A percentile compares a stretch with the other conserved stretches of the same genome.
phyloP scores from a whole-genome alignment of 768 basidiomycete species.

The Suillus luteus region DNA sequence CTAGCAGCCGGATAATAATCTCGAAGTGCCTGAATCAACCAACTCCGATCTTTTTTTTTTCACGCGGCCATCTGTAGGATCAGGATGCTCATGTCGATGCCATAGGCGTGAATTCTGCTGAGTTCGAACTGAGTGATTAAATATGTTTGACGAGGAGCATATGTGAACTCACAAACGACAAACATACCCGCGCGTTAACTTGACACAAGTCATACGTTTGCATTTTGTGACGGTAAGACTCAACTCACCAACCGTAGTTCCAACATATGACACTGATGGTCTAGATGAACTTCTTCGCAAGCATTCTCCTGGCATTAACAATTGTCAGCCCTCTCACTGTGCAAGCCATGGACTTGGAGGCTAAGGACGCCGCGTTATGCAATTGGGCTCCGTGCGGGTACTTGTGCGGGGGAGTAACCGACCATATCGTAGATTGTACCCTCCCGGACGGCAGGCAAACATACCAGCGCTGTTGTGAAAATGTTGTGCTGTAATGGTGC shows the following conservation, averaged over 20 bases:
- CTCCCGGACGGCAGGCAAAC: background rate
- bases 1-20: background rate
- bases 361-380: background rate
- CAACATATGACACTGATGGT: background rate
- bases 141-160: background rate
- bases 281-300: background rate
- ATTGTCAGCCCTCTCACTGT: background rate
- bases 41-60: background rate
- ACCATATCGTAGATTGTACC: background rate
- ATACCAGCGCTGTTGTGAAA: background rate
- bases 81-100: background rate
- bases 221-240: background rate
- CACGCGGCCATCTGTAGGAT: background rate
- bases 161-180: background rate
- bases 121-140: background rate
- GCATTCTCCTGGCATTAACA: background rate
- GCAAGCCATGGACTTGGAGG: background rate
- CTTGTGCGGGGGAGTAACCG: slow-evolving; percentile 4
- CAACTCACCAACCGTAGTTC: background rate
- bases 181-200: background rate
- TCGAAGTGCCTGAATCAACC: background rate
- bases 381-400: slow-evolving; percentile 14
- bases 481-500: background rate
- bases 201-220: background rate
- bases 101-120: background rate